Percentiles rank a stretch among this genome's conserved stretches.
These are phyloP conservation scores for Pseudogymnoascus sp. DNA, from an alignment of 2,329 filamentous ascomycete species.

Conservation along the genomic window DNA sequence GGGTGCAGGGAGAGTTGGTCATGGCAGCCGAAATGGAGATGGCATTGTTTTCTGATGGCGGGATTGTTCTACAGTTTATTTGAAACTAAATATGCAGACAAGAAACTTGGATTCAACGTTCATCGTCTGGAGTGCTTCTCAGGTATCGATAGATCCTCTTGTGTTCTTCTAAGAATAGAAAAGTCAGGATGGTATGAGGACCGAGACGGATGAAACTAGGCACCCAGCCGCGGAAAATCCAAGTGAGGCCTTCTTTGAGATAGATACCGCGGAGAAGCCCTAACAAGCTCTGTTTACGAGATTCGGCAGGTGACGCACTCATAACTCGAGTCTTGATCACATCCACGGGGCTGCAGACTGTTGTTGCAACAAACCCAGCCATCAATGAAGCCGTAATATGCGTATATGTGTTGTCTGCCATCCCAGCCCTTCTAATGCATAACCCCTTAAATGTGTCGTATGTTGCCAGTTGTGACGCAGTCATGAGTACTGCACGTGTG, in stretches of 20 bases:
- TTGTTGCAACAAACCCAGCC: constrained; percentile 71
- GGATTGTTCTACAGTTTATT: too few species aligned
- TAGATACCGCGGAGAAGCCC: constrained; percentile 24
- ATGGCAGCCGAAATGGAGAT: too few species aligned
- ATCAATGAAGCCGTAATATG: constrained; percentile 68
- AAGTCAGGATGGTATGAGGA: constrained; percentile 59
- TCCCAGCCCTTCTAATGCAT: constrained; percentile 56
- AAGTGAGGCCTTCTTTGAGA: constrained; percentile 49
- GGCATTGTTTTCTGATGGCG: too few species aligned
- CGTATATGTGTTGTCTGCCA: constrained; percentile 59
- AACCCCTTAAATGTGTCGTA: constrained; percentile 71
- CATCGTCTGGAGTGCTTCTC: constrained; percentile 21
- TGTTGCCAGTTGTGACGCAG: constrained; percentile 67
- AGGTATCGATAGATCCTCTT: constrained; percentile 51
- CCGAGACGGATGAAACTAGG: constrained; percentile 59
- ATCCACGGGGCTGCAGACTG: constrained; percentile 74
- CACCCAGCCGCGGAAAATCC: constrained; percentile 62
- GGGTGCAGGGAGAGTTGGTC: too few species aligned
- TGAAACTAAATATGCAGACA: too few species aligned
- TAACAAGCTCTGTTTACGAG: constrained; percentile 21
- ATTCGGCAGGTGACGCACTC: constrained; percentile 51
- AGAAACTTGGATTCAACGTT: too few species aligned
- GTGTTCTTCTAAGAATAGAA: constrained; percentile 60
- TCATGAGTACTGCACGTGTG: constrained; percentile 71
- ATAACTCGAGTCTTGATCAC: constrained; percentile 80